Conservation (phyloP, 2,329 filamentous ascomycete species). For the Cucurbitaria berberidis region DNA sequence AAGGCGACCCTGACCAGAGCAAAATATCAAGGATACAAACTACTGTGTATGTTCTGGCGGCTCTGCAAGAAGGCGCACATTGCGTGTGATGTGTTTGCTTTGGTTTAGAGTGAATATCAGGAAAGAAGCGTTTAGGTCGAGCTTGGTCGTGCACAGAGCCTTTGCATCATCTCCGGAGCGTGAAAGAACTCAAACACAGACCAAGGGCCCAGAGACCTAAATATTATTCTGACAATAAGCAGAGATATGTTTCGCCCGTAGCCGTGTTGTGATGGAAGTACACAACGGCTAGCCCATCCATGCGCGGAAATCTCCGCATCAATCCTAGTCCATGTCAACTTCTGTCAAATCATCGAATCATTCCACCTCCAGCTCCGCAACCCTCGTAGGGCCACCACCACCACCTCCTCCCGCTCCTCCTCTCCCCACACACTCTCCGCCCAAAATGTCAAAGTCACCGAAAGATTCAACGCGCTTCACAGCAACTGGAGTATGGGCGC, state of each 20-base stretch:
- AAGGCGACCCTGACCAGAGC: too few species aligned
- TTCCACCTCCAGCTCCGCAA: slow-evolving; percentile 34
- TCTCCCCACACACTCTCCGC: slow-evolving; percentile 1
- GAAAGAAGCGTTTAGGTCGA: slow-evolving; percentile 6
- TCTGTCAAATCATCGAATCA: slow-evolving; percentile 40
- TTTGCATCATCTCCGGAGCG: background rate
- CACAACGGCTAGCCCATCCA: slow-evolving; percentile 13
- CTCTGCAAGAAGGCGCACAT: slow-evolving; percentile 11
- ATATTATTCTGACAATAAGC: background rate
- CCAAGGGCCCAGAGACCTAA: background rate
- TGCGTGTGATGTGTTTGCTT: slow-evolving; percentile 12
- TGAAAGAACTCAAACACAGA: background rate
- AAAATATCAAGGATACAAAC: background rate
- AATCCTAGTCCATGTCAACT: slow-evolving; percentile 31
- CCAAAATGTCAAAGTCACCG: slow-evolving; percentile 68
- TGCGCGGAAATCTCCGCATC: slow-evolving; percentile 40
- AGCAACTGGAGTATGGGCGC: slow-evolving; percentile 71
- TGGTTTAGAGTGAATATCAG: slow-evolving; percentile 9
- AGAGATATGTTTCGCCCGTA: background rate
- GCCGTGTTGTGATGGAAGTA: slow-evolving; percentile 3
- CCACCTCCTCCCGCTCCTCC: slow-evolving; percentile 4
- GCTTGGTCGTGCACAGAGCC: background rate
- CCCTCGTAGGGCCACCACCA: slow-evolving; percentile 16
- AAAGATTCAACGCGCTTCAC: slow-evolving; percentile 83
- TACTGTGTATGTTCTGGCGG: background rate